These are phyloP conservation scores for Geosmithia putterillii DNA, from an alignment of 2,329 filamentous ascomycete species.

Conservation along the genomic window DNA sequence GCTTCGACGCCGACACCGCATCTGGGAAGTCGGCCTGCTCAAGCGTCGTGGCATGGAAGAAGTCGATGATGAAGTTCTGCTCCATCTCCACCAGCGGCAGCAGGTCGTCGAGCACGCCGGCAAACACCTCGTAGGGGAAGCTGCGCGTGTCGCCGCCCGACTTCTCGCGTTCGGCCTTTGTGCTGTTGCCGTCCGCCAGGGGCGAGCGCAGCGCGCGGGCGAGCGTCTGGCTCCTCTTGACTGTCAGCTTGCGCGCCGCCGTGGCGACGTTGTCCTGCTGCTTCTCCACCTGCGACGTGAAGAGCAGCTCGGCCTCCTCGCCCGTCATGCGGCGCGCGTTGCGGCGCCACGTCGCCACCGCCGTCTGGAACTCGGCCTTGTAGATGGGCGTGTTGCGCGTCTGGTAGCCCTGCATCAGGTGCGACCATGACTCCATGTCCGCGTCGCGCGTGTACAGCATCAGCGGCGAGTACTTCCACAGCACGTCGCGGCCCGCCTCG, in stretches of 20 bases:
- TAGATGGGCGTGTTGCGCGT: slow-evolving; percentile 66
- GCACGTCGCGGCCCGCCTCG: slow-evolving; percentile 54
- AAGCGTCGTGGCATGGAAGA: slow-evolving; percentile 87
- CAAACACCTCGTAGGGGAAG: slow-evolving; percentile 71
- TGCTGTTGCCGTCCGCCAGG: slow-evolving; percentile 48
- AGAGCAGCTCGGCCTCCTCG: slow-evolving; percentile 76
- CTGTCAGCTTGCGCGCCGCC: slow-evolving; percentile 79
- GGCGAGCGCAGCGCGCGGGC: slow-evolving; percentile 61
- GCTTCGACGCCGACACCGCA: slow-evolving; percentile 51
- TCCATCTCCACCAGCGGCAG: slow-evolving; percentile 78
- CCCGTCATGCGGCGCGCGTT: slow-evolving; percentile 62
- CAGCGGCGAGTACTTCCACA: slow-evolving; percentile 83
- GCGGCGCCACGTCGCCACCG: slow-evolving; percentile 67
- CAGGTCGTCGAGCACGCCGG: slow-evolving; percentile 68
- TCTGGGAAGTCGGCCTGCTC: slow-evolving; percentile 77
- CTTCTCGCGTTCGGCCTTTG: slow-evolving; percentile 38
- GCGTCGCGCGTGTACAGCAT: slow-evolving; percentile 83
- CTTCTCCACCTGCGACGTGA: slow-evolving; percentile 73
- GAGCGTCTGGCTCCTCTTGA: slow-evolving; percentile 84
- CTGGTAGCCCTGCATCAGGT: slow-evolving; percentile 69
- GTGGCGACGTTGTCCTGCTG: slow-evolving; percentile 63
- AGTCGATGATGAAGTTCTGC: slow-evolving; percentile 94
- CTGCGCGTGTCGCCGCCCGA: slow-evolving; percentile 50
- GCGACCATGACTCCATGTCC: slow-evolving; percentile 70
- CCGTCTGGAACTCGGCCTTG: slow-evolving; percentile 68